These are phyloP conservation scores for Sugiyamaella sp. DNA, from an alignment of 1,139 yeast species.

Conservation along the genomic window DNA sequence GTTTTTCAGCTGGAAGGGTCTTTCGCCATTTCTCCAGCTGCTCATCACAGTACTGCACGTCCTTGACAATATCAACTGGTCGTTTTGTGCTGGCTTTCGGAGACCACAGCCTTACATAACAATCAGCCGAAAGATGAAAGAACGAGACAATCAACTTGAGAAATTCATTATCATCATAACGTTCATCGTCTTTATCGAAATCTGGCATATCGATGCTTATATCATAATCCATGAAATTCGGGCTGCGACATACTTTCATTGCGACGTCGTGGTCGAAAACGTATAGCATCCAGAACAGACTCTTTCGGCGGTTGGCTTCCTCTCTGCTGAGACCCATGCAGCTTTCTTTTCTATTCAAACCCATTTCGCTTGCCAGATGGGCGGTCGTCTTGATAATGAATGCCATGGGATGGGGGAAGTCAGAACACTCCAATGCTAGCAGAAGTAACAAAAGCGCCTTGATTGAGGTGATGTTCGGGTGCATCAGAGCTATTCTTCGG, in stretches of 20 bases:
- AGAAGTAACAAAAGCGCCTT: constrained; percentile 31
- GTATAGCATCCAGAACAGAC: constrained; percentile 61
- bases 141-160: constrained; percentile 27
- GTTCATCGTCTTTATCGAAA: constrained; percentile 17
- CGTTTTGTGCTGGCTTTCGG: constrained; percentile 39
- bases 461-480: constrained; percentile 29
- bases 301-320: constrained; percentile 48
- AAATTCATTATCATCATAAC: constrained; percentile 17
- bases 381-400: constrained; percentile 55
- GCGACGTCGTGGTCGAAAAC: constrained; percentile 57
- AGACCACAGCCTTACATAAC: constrained; percentile 39
- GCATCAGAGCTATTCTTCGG: constrained; percentile 27
- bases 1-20: constrained; percentile 35
- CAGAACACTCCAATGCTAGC: constrained; percentile 28
- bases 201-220: constrained; percentile 32
- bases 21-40: constrained; percentile 40
- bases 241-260: constrained; percentile 62
- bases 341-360: constrained; percentile 62
- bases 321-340: constrained; percentile 45
- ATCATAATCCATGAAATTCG: constrained; percentile 56
- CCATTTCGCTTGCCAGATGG: constrained; percentile 64
- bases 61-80: constrained; percentile 34
- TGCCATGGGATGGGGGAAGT: constrained; percentile 50
- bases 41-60: constrained; percentile 38
- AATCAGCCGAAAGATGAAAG: constrained; percentile 33